phyloP scores from a whole-genome alignment of 768 basidiomycete genomes.

The Mycena maculata region DNA sequence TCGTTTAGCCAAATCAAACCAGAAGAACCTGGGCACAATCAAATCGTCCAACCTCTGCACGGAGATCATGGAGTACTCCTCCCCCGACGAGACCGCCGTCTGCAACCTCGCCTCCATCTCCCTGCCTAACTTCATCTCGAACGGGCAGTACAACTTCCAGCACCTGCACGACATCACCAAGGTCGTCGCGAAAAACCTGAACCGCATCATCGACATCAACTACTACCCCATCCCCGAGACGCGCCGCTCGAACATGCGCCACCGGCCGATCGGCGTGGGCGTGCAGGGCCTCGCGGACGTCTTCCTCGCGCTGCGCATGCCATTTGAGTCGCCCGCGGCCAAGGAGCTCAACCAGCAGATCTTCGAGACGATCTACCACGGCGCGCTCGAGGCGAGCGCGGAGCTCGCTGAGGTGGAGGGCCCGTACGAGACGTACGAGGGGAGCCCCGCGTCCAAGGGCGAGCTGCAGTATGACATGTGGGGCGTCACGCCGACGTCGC shows the following conservation, averaged over 20 bases:
- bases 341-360: conserved; percentile 80
- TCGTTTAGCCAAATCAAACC: conserved; percentile 78
- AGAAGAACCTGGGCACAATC: conserved; percentile 87
- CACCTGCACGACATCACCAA: conserved; percentile 82
- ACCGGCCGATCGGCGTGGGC: conserved; percentile 85
- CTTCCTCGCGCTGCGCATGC: conserved; percentile 86
- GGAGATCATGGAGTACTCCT: conserved; percentile 87
- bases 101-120: conserved; percentile 89
- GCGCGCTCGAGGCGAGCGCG: conserved; percentile 76
- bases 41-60: conserved; percentile 89
- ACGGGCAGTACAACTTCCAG: conserved; percentile 78
- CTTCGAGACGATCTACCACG: conserved; percentile 90
- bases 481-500: conserved; percentile 72
- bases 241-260: conserved; percentile 81
- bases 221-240: conserved; percentile 84
- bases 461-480: conserved; percentile 83
- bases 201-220: conserved; percentile 81
- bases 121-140: conserved; percentile 76
- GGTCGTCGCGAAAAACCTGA: conserved; percentile 81
- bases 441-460: conserved; percentile 77
- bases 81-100: conserved; percentile 86
- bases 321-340: conserved; percentile 80
- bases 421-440: conserved; percentile 75
- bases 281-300: conserved; percentile 88
- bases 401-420: conserved; percentile 74